Evolutionary conservation across 2,329 filamentous ascomycete genomes (phyloP), one percentile per base, ranked within the genome.

Genomic region (Hypoxylon sp.): DNA sequence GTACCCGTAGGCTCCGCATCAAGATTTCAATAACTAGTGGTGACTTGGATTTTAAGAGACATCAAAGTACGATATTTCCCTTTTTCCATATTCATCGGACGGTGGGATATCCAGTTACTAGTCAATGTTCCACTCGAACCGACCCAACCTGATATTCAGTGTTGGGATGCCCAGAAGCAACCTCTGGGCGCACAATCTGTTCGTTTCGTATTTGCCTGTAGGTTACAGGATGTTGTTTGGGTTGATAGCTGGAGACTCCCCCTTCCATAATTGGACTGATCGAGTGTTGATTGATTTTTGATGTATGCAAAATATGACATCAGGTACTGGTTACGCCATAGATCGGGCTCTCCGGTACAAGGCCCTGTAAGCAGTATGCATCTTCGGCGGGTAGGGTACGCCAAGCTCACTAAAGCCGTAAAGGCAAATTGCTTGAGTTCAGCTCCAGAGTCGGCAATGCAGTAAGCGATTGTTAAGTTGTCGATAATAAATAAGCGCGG

Each of bases 391-490:
- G n/a, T 45, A 4, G 28, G 30, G 30, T 21, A 14, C 9, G 60
- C 52, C 34, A 51, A 51, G 59, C 5, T 10, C 30, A 10, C 23
- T 41, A 46, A 30, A 14, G 19, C 45, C 21, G 23, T 13, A 23
- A 46, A 45, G 23, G 38, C 38, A 43, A 50, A 45, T 59, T 48
- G 11, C 14, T 32, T 43, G 32, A 19, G 34, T 63, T 67, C 63
- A 64, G 65, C 60, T 60, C n/a, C n/a, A n/a, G n/a, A n/a, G n/a
- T n/a, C 19, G 46, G 38, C 38, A 43, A 52, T 41, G 58, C 57
- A 48, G 63, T 61, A 45, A 65, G 63, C 63, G 48, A 51, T 32
- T n/a, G 25, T 38, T 21, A 57, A 25, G 3, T 45, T 38, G 21
- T 32, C 30, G 3, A 34, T 49, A 25, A 34, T n/a, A 7, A 49